Evolutionary conservation across 345 rosid genomes (phyloP).

Genomic region (Nasturtium officinale): DNA sequence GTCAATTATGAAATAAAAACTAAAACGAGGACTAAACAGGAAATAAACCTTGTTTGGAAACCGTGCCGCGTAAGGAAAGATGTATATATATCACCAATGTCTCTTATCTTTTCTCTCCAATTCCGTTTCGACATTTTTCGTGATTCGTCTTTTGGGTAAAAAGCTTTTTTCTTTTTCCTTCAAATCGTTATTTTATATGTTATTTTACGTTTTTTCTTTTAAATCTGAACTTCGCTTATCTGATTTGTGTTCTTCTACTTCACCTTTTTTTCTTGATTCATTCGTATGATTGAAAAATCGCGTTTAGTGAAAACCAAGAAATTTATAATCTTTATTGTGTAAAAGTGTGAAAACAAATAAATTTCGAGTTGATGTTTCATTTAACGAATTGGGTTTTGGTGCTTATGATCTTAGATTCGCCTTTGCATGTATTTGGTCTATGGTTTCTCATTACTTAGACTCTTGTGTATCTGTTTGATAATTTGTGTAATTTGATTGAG

Average conservation of each 20-base stretch:
- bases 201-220: background rate
- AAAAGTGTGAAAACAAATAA: background rate
- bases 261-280: slow-evolving; percentile 2
- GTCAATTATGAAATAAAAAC: background rate
- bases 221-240: background rate
- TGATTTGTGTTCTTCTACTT: background rate
- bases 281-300: background rate
- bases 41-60: slow-evolving; percentile 10
- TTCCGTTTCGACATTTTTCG: slow-evolving; percentile 23
- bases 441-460: background rate
- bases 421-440: background rate
- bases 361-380: background rate
- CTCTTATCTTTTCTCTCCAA: background rate
- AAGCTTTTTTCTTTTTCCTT: background rate
- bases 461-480: background rate
- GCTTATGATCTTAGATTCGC: background rate
- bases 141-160: slow-evolving; percentile 15
- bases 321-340: background rate
- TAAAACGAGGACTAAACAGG: slow-evolving; percentile 7
- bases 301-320: background rate
- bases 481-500: slow-evolving; percentile 8
- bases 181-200: background rate
- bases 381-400: background rate
- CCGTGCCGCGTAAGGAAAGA: slow-evolving; percentile 31
- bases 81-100: slow-evolving; percentile 5